These are phyloP conservation scores for Arabis alpina DNA, from an alignment of 345 rosid species.

Conservation along the genomic window DNA sequence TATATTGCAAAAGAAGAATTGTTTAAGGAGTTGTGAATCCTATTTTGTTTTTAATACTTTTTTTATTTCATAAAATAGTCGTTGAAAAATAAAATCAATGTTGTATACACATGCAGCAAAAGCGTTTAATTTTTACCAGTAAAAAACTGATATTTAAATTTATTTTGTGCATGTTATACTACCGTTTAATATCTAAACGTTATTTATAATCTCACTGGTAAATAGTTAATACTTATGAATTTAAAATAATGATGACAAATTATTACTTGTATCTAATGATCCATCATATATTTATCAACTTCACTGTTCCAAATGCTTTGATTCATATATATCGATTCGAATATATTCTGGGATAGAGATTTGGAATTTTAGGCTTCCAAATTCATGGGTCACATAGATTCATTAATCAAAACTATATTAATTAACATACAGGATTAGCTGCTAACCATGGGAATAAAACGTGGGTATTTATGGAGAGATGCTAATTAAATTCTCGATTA, in stretches of 20 bases:
- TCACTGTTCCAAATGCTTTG: slow-evolving; percentile 18
- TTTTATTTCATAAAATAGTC: too few species aligned
- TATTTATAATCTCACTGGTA: not conserved
- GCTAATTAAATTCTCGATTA: slow-evolving; percentile 12
- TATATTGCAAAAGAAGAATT: too few species aligned
- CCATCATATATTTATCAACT: too few species aligned
- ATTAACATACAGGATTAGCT: not conserved
- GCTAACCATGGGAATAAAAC: slow-evolving; percentile 24
- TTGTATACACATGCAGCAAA: too few species aligned
- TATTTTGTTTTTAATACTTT: too few species aligned
- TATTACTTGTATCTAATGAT: not conserved
- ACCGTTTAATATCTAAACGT: too few species aligned
- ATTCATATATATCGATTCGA: slow-evolving; percentile 3
- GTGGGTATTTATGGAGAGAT: slow-evolving; percentile 9
- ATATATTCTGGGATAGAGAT: slow-evolving; percentile 22
- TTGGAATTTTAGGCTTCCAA: slow-evolving; percentile 21
- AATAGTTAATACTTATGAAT: not conserved
- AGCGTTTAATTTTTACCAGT: too few species aligned
- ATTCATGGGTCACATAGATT: slow-evolving; percentile 22
- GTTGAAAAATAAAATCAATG: too few species aligned
- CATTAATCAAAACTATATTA: slow-evolving; percentile 10
- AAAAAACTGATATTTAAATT: too few species aligned
- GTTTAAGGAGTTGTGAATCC: too few species aligned
- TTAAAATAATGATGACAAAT: not conserved
- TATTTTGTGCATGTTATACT: too few species aligned